Conservation (phyloP, 129 eudicot species). For the Erigeron canadensis region DNA sequence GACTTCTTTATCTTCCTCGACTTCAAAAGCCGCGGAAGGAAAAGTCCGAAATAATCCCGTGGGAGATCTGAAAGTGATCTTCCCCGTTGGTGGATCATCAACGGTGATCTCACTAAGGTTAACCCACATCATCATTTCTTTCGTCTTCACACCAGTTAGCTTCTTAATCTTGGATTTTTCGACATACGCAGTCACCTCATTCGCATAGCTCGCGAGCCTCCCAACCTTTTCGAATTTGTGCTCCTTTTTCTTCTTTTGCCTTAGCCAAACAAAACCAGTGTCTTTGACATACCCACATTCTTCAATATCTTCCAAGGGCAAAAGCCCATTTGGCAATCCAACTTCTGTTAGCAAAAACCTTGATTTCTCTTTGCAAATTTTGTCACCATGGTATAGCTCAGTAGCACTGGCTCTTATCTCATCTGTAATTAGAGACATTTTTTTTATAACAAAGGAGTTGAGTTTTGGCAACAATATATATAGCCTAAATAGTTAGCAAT, state of each 20-base stretch:
- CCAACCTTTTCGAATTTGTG: conserved; percentile 54
- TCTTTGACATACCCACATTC: conserved; percentile 55
- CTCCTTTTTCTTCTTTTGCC: conserved; percentile 44
- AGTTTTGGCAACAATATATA: background rate
- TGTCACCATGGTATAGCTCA: conserved; percentile 51
- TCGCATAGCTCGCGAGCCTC: conserved; percentile 38
- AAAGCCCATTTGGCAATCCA: conserved; percentile 55
- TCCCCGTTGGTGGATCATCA: conserved; percentile 50
- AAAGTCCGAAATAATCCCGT: conserved; percentile 58
- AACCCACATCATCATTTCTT: conserved; percentile 64
- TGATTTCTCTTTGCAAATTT: conserved; percentile 43
- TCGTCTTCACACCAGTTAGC: conserved; percentile 70
- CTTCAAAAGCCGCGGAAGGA: conserved; percentile 56
- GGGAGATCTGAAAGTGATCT: conserved; percentile 58
- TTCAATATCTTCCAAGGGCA: conserved; percentile 51
- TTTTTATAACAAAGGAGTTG: background rate
- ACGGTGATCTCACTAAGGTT: conserved; percentile 49
- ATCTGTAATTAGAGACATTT: conserved; percentile 51
- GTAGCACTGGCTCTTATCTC: conserved; percentile 53
- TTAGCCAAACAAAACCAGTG: conserved; percentile 67
- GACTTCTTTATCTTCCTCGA: conserved; percentile 30
- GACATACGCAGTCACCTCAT: conserved; percentile 48
- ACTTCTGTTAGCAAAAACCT: conserved; percentile 43
- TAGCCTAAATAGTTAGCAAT: background rate
- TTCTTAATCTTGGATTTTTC: conserved; percentile 58